phyloP scores from a whole-genome alignment of 2,329 filamentous ascomycete species.

The Aureobasidium sp. region DNA sequence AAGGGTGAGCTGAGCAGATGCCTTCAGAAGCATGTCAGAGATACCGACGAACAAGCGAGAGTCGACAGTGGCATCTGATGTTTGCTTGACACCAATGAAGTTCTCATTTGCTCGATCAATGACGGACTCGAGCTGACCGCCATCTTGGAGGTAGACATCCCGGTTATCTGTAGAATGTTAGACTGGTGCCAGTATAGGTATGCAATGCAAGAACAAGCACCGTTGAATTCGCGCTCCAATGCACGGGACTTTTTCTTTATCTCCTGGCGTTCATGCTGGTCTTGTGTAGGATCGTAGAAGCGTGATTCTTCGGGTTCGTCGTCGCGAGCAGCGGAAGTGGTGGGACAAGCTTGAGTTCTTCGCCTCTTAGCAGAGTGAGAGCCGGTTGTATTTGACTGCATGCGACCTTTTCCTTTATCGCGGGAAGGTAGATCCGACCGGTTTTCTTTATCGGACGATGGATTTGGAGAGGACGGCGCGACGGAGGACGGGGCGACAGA shows the following conservation, averaged over 20 bases:
- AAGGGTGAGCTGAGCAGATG: slow-evolving; percentile 65
- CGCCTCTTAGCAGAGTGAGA: slow-evolving; percentile 23
- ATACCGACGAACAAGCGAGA: slow-evolving; percentile 76
- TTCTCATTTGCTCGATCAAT: slow-evolving; percentile 47
- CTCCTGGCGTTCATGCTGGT: slow-evolving; percentile 62
- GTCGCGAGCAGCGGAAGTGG: slow-evolving; percentile 22
- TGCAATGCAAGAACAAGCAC: slow-evolving; percentile 31
- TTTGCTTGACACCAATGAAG: slow-evolving; percentile 65
- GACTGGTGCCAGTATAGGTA: background rate
- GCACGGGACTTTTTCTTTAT: slow-evolving; percentile 65
- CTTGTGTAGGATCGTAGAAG: slow-evolving; percentile 77
- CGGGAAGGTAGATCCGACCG: slow-evolving; percentile 23
- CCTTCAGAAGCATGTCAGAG: slow-evolving; percentile 73
- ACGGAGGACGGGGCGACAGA: background rate
- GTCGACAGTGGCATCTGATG: slow-evolving; percentile 83
- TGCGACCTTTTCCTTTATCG: slow-evolving; percentile 40
- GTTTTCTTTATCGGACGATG: slow-evolving; percentile 41
- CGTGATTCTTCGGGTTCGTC: slow-evolving; percentile 29
- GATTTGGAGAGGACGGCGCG: background rate
- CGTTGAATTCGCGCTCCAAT: slow-evolving; percentile 55
- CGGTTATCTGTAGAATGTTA: slow-evolving; percentile 51
- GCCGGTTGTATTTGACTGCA: slow-evolving; percentile 36
- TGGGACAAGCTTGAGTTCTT: slow-evolving; percentile 17
- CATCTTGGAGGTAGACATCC: slow-evolving; percentile 63
- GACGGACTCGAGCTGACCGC: slow-evolving; percentile 50